Base-by-base conservation (phyloP, 164 flowering plant species). In the Malania oleifera region DNA sequence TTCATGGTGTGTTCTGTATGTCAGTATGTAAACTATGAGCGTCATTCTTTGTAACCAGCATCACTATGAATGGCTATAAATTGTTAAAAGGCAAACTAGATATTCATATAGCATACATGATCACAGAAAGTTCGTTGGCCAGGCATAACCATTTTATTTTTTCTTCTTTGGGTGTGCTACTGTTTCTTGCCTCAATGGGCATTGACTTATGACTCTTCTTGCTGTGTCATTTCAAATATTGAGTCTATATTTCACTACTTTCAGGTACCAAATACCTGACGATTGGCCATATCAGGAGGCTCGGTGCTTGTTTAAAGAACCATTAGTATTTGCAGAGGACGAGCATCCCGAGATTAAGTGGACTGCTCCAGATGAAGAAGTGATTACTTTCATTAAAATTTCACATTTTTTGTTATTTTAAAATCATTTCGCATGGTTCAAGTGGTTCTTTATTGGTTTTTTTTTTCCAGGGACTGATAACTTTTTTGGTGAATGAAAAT, bases 281-380 rank as follows among this genome's bases (percentile, higher is more conserved):
- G 79, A 79, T 49, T 95, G 97, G 97, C 88, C 96, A 23, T 93
- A 90, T 74, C 62, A 77, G 58, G 93, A 86, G 60, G 96, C 96
- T 59, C 69, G 95, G 25, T 67, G 55, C 50, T 89, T 93, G 63
- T 91, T 95, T 47, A 91, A 85, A 70, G 97, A 95, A 69, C 96
- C 99, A 63, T 19, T 60, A 20, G 89, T 90, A 37, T 59, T 65
- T 59, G 44, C 69, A 45, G 80, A 73, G 26, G 82, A 74, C 22
- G 80, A 81, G 54, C 72, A 80, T 59, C 75, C 57, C 56, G 91
- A 95, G 29, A 59, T 91, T 34, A 91, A 88, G 74, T 95, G 99
- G 97, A 65, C 70, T 68, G 53, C 80, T 63, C 97, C 97, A 39
- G 91, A 95, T 77, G 99, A 91, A 75, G 93, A 84, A 72, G 99